phyloP scores from a whole-genome alignment of 2,329 filamentous ascomycete genomes.

The Rugonectria rugulosa region DNA sequence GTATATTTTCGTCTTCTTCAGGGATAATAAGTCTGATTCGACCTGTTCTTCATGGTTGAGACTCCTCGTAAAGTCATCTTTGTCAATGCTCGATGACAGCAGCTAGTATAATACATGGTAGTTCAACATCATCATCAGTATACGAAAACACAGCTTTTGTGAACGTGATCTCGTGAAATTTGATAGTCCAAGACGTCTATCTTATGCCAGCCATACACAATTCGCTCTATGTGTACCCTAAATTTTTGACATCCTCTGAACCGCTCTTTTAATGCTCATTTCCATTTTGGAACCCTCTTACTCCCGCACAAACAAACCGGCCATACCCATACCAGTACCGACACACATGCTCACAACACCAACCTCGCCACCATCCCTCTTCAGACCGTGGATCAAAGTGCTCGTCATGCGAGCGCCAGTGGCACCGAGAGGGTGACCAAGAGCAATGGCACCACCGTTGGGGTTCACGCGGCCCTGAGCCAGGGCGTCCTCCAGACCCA shows the following conservation, averaged over 20 bases:
- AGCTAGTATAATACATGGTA: too few relatives aligned
- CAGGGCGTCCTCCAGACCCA: constrained; percentile 70
- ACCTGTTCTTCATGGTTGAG: too few relatives aligned
- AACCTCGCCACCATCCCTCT: constrained; percentile 74
- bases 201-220: too few relatives aligned
- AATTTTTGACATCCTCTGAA: background rate
- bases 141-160: too few relatives aligned
- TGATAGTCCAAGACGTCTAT: background rate
- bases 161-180: background rate
- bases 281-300: constrained; percentile 4
- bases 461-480: constrained; percentile 81
- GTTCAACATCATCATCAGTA: too few relatives aligned
- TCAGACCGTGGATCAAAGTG: constrained; percentile 72
- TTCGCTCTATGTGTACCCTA: background rate
- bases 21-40: too few relatives aligned
- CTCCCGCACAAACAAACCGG: constrained; percentile 36
- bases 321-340: constrained; percentile 59
- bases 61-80: too few relatives aligned
- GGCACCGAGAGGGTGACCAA: constrained; percentile 90
- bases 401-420: constrained; percentile 84
- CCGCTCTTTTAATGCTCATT: background rate
- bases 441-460: constrained; percentile 91
- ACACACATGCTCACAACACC: constrained; percentile 94
- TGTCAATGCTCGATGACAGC: too few relatives aligned
- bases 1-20: too few relatives aligned